Conservation (phyloP, 2,329 filamentous ascomycete genomes). For the Lasiodiplodia hormozganensis region DNA sequence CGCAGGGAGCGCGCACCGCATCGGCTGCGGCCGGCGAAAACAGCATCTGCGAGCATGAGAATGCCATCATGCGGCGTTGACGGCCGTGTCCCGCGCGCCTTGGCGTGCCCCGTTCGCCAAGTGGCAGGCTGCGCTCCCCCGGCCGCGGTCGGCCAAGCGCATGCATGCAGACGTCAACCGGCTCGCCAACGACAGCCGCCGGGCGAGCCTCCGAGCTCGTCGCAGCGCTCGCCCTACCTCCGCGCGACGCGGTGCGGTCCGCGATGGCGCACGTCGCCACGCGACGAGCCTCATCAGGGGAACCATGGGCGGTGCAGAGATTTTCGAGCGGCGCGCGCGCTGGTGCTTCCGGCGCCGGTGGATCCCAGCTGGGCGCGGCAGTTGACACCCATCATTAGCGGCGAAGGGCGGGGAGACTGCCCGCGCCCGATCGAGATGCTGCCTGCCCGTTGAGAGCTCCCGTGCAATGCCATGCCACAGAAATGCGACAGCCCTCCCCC, state of each 20-base stretch:
- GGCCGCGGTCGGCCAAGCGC: slow-evolving; percentile 12
- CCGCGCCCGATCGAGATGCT: slow-evolving; percentile 21
- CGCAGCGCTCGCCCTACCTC: slow-evolving; percentile 11
- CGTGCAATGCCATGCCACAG: slow-evolving; percentile 14
- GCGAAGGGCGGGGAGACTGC: slow-evolving; percentile 11
- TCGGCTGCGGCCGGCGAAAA: slow-evolving; percentile 7
- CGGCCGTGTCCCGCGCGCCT: slow-evolving; percentile 5
- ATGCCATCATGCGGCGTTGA: slow-evolving; percentile 24
- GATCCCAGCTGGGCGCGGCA: slow-evolving; percentile 23
- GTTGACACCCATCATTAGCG: slow-evolving; percentile 19
- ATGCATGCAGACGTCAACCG: slow-evolving; percentile 22
- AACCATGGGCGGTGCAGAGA: slow-evolving; percentile 11
- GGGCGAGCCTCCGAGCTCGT: slow-evolving; percentile 5
- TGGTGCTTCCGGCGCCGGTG: slow-evolving; percentile 2
- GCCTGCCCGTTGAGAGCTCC: slow-evolving; percentile 13
- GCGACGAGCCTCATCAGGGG: slow-evolving; percentile 17
- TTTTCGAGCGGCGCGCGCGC: slow-evolving; percentile 13
- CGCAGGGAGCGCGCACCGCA: background rate
- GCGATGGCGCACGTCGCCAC: slow-evolving; percentile 24
- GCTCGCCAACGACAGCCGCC: slow-evolving; percentile 18
- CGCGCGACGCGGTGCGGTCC: slow-evolving; percentile 24
- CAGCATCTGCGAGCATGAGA: slow-evolving; percentile 4
- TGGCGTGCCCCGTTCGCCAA: slow-evolving; percentile 6
- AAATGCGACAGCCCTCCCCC: slow-evolving; percentile 20
- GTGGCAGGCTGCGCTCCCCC: slow-evolving; percentile 7